Conservation (phyloP, 371 early-diverging fungal genomes). For the Saksenaea vasiformis region DNA sequence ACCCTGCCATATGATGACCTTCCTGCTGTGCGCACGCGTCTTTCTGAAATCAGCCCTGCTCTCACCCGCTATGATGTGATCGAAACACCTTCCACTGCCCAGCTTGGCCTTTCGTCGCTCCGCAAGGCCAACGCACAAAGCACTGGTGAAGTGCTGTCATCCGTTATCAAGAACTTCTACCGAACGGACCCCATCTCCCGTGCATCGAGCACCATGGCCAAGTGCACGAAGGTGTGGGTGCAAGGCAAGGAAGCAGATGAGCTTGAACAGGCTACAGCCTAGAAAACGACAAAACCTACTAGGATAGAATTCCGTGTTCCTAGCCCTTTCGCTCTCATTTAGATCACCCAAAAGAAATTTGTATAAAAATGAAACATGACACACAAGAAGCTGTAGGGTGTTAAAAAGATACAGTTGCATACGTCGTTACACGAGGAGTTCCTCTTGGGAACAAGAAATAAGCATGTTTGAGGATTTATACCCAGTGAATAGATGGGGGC, state of each 20-base stretch:
- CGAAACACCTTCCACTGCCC: constrained; percentile 59
- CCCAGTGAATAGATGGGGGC: too few relatives aligned
- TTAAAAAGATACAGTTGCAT: too few relatives aligned
- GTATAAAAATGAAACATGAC: background rate
- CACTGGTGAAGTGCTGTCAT: constrained; percentile 47
- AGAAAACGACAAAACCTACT: constrained; percentile 13
- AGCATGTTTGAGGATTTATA: too few relatives aligned
- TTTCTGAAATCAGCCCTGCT: constrained; percentile 85
- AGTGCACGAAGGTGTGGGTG: constrained; percentile 76
- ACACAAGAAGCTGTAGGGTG: background rate
- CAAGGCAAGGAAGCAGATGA: constrained; percentile 39
- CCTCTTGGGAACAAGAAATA: too few relatives aligned
- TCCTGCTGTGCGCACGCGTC: constrained; percentile 78
- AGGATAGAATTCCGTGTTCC: background rate
- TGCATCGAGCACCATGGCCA: constrained; percentile 96
- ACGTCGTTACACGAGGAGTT: too few relatives aligned
- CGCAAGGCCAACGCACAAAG: constrained; percentile 45
- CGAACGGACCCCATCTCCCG: constrained; percentile 93
- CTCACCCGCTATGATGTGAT: constrained; percentile 76
- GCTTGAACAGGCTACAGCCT: constrained; percentile 40
- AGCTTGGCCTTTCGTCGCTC: constrained; percentile 67
- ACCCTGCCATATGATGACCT: constrained; percentile 91
- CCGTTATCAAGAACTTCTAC: constrained; percentile 87
- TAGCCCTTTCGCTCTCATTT: constrained; percentile 1
- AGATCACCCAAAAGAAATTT: constrained; percentile 4